Base-by-base conservation (phyloP, 2,329 filamentous ascomycete species). In the Ramularia endophylla region DNA sequence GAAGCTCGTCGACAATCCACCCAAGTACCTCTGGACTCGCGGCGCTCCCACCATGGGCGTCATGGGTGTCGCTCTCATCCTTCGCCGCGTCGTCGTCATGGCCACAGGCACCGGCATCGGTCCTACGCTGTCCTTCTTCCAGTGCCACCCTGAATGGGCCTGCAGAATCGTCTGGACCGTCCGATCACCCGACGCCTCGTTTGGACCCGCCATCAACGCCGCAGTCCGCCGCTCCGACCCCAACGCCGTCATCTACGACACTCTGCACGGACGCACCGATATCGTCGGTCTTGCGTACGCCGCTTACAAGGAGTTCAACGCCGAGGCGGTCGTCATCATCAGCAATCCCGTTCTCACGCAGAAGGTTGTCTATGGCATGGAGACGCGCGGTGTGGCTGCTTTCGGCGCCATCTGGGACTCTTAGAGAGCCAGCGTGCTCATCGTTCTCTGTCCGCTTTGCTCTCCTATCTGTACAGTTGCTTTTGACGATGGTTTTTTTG, bases 321-420 rank as follows among this genome's bases (percentile, higher is more conserved):
- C 74, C 2, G 83, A 87, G 68, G 84, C 82, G 2, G 81, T 87
- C 27, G 80, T 86, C 56, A 74, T 87, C 45, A 81, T 88, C 54
- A 80, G 79, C 41, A 88, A 87, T 58, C 77, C 80, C 43, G 72
- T 65, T 42, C 72, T 86, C 25, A 87, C 83, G 13, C 73, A 72
- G 55, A 77, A 77, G 65, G 71, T 87, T 1, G 82, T 87, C 0
- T 83, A 80, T 57, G 80, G 74, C 7, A 65, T 88, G 37, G 81
- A 87, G 64, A 72, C 69, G 27, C 70, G 80, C 41, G 81, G 82
- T 0, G 63, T 87, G 6, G 72, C 77, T 2, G 81, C 82, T 7
- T 87, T 75, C 63, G 85, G 84, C 5, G 81, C 84, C 7, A 85
- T 88, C 53, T 88, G 81, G 66, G 85, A 88, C 62, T 79, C 75